phyloP scores from a whole-genome alignment of 1,284 basidiomycete genomes.

The Cutaneotrichosporon spelunceum region DNA sequence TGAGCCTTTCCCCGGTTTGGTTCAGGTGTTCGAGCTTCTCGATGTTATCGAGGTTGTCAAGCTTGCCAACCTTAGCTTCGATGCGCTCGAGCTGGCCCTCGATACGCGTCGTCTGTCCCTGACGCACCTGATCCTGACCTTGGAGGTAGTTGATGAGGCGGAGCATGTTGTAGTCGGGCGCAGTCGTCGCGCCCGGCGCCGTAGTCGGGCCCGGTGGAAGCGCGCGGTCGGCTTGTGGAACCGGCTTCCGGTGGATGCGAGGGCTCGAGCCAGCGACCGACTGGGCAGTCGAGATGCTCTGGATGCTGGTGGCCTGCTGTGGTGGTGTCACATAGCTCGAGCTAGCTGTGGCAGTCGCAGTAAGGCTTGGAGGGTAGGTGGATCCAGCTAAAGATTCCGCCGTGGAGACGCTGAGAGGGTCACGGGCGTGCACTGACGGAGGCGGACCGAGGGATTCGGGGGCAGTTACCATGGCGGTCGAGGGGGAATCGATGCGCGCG shows the following conservation, averaged over 20 bases:
- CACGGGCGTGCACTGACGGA: background rate
- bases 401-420: slow-evolving; percentile 30
- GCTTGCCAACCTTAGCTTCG: slow-evolving; percentile 39
- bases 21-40: slow-evolving; percentile 11
- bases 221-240: slow-evolving; percentile 19
- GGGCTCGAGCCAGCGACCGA: slow-evolving; percentile 12
- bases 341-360: background rate
- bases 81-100: slow-evolving; percentile 47
- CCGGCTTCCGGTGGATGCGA: slow-evolving; percentile 29
- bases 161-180: slow-evolving; percentile 15
- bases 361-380: background rate
- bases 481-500: background rate
- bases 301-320: no score
- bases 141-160: slow-evolving; percentile 39
- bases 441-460: slow-evolving; percentile 10
- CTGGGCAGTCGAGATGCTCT: slow-evolving; percentile 3
- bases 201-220: slow-evolving; percentile 1
- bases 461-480: background rate
- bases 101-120: slow-evolving; percentile 38
- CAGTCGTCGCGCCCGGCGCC: background rate
- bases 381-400: slow-evolving; percentile 24
- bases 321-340: background rate
- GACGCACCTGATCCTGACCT: slow-evolving; percentile 42
- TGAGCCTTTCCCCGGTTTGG: slow-evolving; percentile 7
- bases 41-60: slow-evolving; percentile 21